phyloP scores from a whole-genome alignment of 2,329 filamentous ascomycete genomes.

The Epichloe aotearoae region DNA sequence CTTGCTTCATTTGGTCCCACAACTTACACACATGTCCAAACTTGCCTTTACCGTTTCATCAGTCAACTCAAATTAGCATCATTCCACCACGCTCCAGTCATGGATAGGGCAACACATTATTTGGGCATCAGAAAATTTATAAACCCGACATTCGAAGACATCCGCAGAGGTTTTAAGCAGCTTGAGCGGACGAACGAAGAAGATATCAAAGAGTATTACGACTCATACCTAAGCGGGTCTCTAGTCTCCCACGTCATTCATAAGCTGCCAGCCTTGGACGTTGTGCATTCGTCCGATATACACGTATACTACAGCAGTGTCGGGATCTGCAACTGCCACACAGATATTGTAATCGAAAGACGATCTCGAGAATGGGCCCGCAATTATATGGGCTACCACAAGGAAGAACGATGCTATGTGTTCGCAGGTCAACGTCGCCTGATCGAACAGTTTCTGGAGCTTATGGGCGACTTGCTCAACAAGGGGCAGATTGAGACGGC shows the following conservation, averaged over 20 bases:
- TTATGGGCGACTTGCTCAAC: neutral
- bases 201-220: neutral
- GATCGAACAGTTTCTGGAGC: constrained; percentile 1
- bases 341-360: neutral
- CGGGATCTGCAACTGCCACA: neutral
- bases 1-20: neutral
- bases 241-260: neutral
- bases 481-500: neutral
- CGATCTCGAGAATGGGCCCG: neutral
- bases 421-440: constrained; percentile 8
- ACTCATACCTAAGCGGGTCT: neutral
- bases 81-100: neutral
- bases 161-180: neutral
- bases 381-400: constrained; percentile 7
- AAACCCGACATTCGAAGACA: neutral
- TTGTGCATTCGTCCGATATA: constrained; percentile 2
- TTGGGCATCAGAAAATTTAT: neutral
- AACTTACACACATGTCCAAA: neutral
- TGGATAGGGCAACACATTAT: neutral
- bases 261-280: neutral
- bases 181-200: neutral
- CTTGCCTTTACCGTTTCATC: neutral
- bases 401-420: constrained; percentile 1
- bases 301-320: neutral
- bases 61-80: neutral